Evolutionary conservation across 2,329 filamentous ascomycete species (phyloP).

Genomic region (Mycosphaerelloides madeirae): DNA sequence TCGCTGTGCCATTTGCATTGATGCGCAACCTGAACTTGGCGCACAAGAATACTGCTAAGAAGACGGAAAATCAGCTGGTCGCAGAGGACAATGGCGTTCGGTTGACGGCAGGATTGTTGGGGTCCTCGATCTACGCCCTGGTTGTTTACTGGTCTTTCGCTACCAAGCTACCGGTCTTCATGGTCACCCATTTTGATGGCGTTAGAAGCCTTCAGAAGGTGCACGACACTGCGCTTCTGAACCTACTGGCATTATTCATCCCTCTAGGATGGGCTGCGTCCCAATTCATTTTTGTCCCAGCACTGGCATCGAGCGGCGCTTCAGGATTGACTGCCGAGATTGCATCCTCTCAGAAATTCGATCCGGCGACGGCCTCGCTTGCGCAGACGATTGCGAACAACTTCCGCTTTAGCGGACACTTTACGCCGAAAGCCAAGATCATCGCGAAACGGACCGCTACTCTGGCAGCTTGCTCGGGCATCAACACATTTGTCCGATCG

Average conservation of each 20-base stretch:
- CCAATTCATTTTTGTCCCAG: constrained; percentile 72
- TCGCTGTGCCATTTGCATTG: constrained; percentile 68
- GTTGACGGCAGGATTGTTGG: constrained; percentile 61
- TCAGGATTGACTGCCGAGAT: constrained; percentile 22
- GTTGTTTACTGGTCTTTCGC: constrained; percentile 64
- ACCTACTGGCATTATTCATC: constrained; percentile 52
- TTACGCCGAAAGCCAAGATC: constrained; percentile 60
- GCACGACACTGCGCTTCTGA: constrained; percentile 54
- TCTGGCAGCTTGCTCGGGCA: constrained; percentile 42
- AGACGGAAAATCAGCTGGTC: constrained; percentile 43
- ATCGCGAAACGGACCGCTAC: constrained; percentile 52
- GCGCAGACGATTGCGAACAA: constrained; percentile 68
- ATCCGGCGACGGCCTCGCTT: constrained; percentile 61
- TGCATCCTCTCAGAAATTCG: constrained; percentile 48
- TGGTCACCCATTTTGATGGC: constrained; percentile 71
- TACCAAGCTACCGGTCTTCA: constrained; percentile 63
- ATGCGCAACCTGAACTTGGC: constrained; percentile 63
- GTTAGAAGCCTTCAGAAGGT: constrained; percentile 65
- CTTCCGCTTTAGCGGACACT: constrained; percentile 55
- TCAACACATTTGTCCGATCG: constrained; percentile 61
- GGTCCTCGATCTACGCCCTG: constrained; percentile 70
- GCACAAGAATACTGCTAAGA: constrained; percentile 50
- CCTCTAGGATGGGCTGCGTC: constrained; percentile 68
- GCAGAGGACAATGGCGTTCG: constrained; percentile 60
- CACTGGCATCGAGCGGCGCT: constrained; percentile 43